Base-by-base conservation (phyloP, 208 protist species). In the Trypanosoma congolense region DNA sequence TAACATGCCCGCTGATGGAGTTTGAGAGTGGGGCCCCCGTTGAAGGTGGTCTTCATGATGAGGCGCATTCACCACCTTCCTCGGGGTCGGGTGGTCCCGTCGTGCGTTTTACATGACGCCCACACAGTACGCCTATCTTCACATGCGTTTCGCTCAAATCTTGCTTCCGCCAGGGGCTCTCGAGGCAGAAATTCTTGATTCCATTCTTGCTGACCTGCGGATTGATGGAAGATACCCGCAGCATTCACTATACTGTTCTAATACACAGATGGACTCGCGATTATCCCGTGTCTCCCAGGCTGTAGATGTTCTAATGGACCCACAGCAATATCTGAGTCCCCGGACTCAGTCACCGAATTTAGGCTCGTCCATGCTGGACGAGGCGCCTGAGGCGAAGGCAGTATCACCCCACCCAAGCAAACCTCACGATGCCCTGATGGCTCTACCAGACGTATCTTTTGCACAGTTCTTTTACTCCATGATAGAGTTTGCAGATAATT, bases 401-500 rank as follows among this genome's bases (percentile, higher is more conserved):
- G 54, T n/a, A 8, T 21, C 16, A 24, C 4, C 25, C 29, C 9
- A 8, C 5, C 25, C 29, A 47, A 9, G 28, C 9, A 52, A 35
- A 19, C 14, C 8, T 35, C 3, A 21, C 22, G 9, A 8, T 30
- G 51, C 49, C 40, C 29, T 70, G 2, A 16, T 10, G 18, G 63
- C 61, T 38, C 71, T 94, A 60, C 87, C 87, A 14, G 77, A 70
- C 4, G 61, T 94, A 14, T 80, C 65, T 18, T 94, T 77, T 59
- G 63, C 56, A 30, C 87, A 94, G 64, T 94, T 94, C 56, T 91
- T 83, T 80, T 49, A 66, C 22, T 83, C 87, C 0, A 91, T 94
- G 80, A 55, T 94, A 57, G 77, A 89, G 69, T 68, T 94, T 40
- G 78, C 80, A 25, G 87, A 94, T 52, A 94, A 90, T 67, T 94